Percentiles rank a stretch among this genome's conserved stretches.
Evolutionary conservation across 495 filamentous ascomycete species (phyloP).

Genomic region (Haplographium delicatum): DNA sequence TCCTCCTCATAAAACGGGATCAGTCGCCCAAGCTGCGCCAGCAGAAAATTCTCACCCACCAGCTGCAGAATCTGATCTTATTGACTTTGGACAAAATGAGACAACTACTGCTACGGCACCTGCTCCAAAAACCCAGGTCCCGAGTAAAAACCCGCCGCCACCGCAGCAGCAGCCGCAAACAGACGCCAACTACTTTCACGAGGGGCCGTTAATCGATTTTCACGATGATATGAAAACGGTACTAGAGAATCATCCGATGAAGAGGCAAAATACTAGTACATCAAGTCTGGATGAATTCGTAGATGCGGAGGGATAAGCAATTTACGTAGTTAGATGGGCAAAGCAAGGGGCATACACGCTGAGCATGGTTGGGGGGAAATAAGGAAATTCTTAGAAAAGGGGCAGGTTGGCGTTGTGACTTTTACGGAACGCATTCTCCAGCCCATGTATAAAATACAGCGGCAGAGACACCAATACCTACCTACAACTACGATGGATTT

Average conservation of each 20-base stretch:
- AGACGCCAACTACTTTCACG: no score
- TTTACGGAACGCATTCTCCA: slow-evolving; percentile 4
- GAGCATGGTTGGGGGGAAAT: slow-evolving; percentile 17
- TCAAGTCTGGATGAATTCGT: slow-evolving; percentile 51
- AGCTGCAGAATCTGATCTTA: slow-evolving; percentile 31
- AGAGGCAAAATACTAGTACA: slow-evolving; percentile 40
- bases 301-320: slow-evolving; percentile 42
- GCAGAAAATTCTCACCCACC: not conserved
- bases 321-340: slow-evolving; percentile 2
- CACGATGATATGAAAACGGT: slow-evolving; percentile 44
- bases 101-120: slow-evolving; percentile 6
- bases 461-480: slow-evolving; percentile 8
- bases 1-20: slow-evolving; percentile 29
- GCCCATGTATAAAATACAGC: slow-evolving; percentile 5
- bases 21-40: not conserved
- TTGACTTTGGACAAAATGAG: slow-evolving; percentile 42
- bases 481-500: not conserved
- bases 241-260: slow-evolving; percentile 22
- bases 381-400: slow-evolving; percentile 8
- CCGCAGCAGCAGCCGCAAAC: slow-evolving; percentile 37
- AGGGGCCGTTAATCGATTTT: slow-evolving; percentile 42
- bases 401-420: slow-evolving; percentile 10
- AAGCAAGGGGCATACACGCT: slow-evolving; percentile 10
- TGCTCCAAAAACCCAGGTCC: slow-evolving; percentile 12
- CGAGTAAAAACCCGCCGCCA: slow-evolving; percentile 19